Conservation (phyloP, 2,329 filamentous ascomycete species). For the Stenocarpella maydis region DNA sequence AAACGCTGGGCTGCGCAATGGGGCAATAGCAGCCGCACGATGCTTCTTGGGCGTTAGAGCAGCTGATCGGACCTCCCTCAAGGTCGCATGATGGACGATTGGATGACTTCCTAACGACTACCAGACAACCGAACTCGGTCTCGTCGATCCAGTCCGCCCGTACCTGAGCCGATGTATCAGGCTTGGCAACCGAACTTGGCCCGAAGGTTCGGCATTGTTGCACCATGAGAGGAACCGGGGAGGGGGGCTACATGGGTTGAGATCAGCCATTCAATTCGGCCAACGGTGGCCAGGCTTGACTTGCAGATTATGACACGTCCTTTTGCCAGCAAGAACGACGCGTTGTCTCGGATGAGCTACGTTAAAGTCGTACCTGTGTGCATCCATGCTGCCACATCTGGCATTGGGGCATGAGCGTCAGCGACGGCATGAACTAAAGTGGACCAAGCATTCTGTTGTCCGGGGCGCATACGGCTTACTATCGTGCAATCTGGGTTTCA, state of each 20-base stretch:
- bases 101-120: background rate
- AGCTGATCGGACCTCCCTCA: background rate
- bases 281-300: background rate
- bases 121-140: slow-evolving; percentile 12
- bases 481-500: background rate
- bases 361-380: background rate
- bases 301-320: background rate
- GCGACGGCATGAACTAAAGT: background rate
- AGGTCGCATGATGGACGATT: slow-evolving; percentile 1
- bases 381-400: background rate
- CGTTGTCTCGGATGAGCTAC: slow-evolving; percentile 13
- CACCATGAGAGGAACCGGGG: slow-evolving; percentile 2
- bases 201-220: slow-evolving; percentile 12
- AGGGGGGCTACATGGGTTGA: background rate
- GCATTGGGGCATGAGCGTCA: background rate
- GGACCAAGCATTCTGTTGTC: background rate
- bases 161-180: slow-evolving; percentile 18
- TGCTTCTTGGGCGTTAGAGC: slow-evolving; percentile 5
- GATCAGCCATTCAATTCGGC: slow-evolving; percentile 3
- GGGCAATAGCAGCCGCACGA: background rate
- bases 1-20: slow-evolving; percentile 12
- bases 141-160: slow-evolving; percentile 6
- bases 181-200: slow-evolving; percentile 26
- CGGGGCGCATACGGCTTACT: background rate
- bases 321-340: background rate